These are phyloP conservation scores for Saccharomycopsis hybrid DNA, from an alignment of 1,139 yeast species.

Conservation along the genomic window DNA sequence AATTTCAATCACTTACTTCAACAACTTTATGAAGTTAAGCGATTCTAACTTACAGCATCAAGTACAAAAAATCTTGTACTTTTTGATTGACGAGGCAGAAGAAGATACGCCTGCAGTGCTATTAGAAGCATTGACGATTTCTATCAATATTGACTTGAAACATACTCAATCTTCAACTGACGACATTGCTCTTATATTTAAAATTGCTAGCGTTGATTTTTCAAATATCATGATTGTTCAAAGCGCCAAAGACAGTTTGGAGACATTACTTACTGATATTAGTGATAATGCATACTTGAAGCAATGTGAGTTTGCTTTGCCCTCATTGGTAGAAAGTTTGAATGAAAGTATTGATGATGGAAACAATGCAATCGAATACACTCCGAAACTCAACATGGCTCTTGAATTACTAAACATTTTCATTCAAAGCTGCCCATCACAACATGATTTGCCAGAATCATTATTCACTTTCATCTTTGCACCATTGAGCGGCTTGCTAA, in stretches of 20 bases:
- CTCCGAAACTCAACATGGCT: constrained; percentile 57
- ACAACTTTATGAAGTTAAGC: constrained; percentile 39
- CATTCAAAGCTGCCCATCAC: constrained; percentile 37
- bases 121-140: constrained; percentile 60
- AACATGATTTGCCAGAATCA: constrained; percentile 38
- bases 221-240: constrained; percentile 63
- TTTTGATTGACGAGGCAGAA: constrained; percentile 57
- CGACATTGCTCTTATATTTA: constrained; percentile 50
- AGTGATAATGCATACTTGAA: constrained; percentile 39
- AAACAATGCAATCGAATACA: constrained; percentile 33
- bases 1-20: constrained; percentile 49
- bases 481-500: constrained; percentile 43
- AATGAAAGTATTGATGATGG: constrained; percentile 24
- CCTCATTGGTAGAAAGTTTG: constrained; percentile 40
- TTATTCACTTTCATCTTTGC: constrained; percentile 49
- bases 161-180: constrained; percentile 36
- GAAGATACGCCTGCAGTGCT: constrained; percentile 78
- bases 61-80: constrained; percentile 35
- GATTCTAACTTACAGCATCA: constrained; percentile 22
- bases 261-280: constrained; percentile 46
- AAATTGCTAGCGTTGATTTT: constrained; percentile 66
- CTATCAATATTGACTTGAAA: constrained; percentile 35
- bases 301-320: constrained; percentile 48
- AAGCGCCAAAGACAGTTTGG: constrained; percentile 51
- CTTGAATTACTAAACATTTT: constrained; percentile 61